phyloP scores from a whole-genome alignment of 2,329 filamentous ascomycete species.

The Pyricularia sp. region DNA sequence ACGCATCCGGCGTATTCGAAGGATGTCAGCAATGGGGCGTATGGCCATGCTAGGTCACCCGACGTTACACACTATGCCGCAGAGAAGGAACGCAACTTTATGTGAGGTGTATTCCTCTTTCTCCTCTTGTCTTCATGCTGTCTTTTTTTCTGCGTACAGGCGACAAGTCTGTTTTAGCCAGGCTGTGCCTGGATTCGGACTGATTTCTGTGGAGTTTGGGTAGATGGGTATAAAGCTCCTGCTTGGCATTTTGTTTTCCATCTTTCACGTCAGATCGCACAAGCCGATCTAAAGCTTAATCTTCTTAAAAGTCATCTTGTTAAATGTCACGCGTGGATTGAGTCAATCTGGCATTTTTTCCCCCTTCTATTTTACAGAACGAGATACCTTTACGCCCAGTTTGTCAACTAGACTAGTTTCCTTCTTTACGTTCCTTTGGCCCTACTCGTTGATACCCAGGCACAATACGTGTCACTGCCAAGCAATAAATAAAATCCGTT shows the following conservation, averaged over 20 bases:
- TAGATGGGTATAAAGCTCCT: background rate
- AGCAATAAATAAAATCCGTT: background rate
- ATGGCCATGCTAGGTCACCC: background rate
- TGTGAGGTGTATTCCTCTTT: background rate
- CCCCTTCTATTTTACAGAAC: background rate
- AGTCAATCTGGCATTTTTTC: background rate
- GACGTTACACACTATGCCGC: background rate
- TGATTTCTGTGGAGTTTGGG: background rate
- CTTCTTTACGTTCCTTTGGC: background rate
- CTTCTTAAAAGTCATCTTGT: background rate
- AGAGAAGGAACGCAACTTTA: background rate
- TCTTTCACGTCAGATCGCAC: background rate
- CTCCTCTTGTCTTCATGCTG: background rate
- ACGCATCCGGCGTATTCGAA: background rate
- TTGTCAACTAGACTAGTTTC: background rate
- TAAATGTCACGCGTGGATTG: background rate
- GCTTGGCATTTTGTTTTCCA: background rate
- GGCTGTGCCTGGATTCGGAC: background rate
- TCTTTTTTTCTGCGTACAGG: background rate
- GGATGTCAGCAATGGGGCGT: background rate
- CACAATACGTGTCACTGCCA: background rate
- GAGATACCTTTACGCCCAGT: background rate
- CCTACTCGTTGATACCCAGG: background rate
- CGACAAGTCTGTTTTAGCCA: background rate
- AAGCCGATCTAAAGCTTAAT: background rate